Evolutionary conservation across 441 rosid genomes (phyloP), one percentile per base, ranked within the genome.

Genomic region (Aquilaria agallochum): DNA sequence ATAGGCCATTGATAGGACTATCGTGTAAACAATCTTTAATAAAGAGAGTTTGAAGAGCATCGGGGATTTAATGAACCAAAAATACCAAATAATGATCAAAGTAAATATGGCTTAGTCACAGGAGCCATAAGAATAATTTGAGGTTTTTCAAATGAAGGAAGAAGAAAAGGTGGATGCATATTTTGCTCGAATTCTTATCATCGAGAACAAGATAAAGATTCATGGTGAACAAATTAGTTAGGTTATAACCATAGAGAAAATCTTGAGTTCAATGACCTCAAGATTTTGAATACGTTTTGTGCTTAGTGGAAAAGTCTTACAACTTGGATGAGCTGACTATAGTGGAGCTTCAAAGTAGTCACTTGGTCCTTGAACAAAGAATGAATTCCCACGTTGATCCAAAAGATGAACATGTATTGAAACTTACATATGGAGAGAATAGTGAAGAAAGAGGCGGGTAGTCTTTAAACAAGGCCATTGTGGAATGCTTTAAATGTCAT

Each of bases 311-410:
- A 11, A 50, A 58, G 27, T 58, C 49, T 2, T 9, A 58, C n/a
- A 50, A 58, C 5, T 36, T 58, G 15, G 36, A 40, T n/a, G 10
- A 5, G 14, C 3, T 58, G 7, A 12, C 20, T 8, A 30, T 58
- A 12, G 49, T 36, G 14, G 49, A 58, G 30, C 31, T 58, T 2
- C 49, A 58, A 42, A 58, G 14, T 36, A 9, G 5, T 9, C 12
- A 36, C 31, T 34, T 58, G 49, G 61, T 58, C 8, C 48, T 36
- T 33, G 61, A 58, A 31, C 15, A 58, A n/a, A 58, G 42, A 44
- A 44, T 44, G 7, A 44, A 5, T 44, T 11, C 5, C 5, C 11
- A 44, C 7, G 15, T 15, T 15, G 15, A 15, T 15, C 5, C 5
- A 5, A 44, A 44, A 44, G 47, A 44, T 5, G 11, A 11, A 11